These are phyloP conservation scores for Begonia fuchsioides DNA, from an alignment of 306 rosid species.

Conservation along the genomic window DNA sequence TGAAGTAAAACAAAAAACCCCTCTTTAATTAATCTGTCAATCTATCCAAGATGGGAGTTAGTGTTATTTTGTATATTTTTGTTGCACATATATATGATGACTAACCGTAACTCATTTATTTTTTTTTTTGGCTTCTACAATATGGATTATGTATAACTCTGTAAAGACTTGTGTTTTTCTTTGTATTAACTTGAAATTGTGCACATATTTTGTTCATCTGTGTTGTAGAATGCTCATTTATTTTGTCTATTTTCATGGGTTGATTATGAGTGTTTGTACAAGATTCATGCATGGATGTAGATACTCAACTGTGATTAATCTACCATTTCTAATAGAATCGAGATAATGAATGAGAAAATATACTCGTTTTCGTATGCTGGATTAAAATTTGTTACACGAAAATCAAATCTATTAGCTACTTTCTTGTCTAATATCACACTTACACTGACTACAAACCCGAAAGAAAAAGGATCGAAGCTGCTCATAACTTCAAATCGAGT, in stretches of 20 bases:
- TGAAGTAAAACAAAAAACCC: neutral
- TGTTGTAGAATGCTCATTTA: neutral
- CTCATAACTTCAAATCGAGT: conserved; percentile 58
- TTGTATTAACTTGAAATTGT: conserved; percentile 7
- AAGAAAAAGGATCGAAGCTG: too few relatives aligned
- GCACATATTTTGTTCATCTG: conserved; percentile 7
- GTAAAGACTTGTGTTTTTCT: conserved; percentile 16
- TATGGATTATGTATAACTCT: conserved; percentile 13
- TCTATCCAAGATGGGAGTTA: conserved; percentile 8
- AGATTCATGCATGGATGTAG: too few relatives aligned
- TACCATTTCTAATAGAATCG: too few relatives aligned
- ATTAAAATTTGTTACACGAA: too few relatives aligned
- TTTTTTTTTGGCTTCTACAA: conserved; percentile 13
- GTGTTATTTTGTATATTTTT: conserved; percentile 12
- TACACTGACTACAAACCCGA: too few relatives aligned
- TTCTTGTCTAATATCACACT: too few relatives aligned
- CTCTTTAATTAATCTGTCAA: conserved; percentile 6
- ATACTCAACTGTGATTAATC: too few relatives aligned
- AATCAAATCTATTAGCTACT: too few relatives aligned
- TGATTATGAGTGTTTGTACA: too few relatives aligned
- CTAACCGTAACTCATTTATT: conserved; percentile 13
- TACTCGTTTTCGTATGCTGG: too few relatives aligned
- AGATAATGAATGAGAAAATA: too few relatives aligned
- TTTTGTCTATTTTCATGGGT: too few relatives aligned
- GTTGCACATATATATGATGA: conserved; percentile 16